Evolutionary conservation across 1,284 basidiomycete genomes (phyloP), one percentile per base, ranked within the genome.

Genomic region (Ceratobasidium sp.): DNA sequence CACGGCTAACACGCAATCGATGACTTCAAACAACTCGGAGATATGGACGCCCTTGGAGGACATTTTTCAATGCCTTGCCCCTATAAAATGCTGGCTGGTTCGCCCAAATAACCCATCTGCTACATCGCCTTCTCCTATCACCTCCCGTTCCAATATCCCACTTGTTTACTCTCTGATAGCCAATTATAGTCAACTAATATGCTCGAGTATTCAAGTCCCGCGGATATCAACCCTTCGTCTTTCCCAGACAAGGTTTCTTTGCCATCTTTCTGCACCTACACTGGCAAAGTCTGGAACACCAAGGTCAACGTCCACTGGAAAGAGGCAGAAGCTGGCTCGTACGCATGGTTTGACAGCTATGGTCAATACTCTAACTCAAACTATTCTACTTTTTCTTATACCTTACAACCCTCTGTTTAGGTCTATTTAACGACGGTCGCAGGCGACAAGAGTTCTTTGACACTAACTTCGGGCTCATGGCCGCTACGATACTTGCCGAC

Each of bases 401-500:
- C 46, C 33, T 33, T 33, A 33, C 4, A 33, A 33, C 33, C 33
- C 33, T 33, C 33, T 33, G 33, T 49, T 12, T 49, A 58, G 55
- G 23, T 26, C 26, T 58, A 26, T 58, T 58, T 55, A 55, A 18
- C 55, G 53, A 46, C 26, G 51, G 72, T 39, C 49, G 33, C 70
- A 79, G 69, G 75, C 60, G 68, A 55, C 44, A 73, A 53, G 64
- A 77, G 28, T 79, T 69, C 73, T 66, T 75, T 69, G 70, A 73
- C 28, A 73, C 73, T 42, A 46, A 51, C 60, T 88, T 88, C 78
- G 87, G 87, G 76, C 82, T 86, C 4, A 88, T 87, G 73, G 86
- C 87, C 6, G 85, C 85, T n/a, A 84, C 88, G 77, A 84, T 84
- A 77, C 88, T 87, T 80, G 86, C 87, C 5, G 86, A 88, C 61